Conservation (phyloP, 768 basidiomycete genomes). For the Amanita thiersii region DNA sequence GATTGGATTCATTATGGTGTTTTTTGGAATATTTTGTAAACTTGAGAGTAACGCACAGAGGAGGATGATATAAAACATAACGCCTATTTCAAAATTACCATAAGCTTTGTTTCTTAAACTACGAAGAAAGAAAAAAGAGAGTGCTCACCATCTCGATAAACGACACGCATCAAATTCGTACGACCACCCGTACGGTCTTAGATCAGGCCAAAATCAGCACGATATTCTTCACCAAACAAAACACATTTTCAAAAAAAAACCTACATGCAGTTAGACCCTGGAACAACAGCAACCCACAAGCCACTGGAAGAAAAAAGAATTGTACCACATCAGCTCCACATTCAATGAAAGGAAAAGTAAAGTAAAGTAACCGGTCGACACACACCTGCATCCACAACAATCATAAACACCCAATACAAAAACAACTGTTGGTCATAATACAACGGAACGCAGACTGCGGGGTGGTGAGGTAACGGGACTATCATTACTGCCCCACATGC, state of each 20-base stretch:
- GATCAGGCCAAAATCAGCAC: background rate
- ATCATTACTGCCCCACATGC: background rate
- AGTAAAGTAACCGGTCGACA: background rate
- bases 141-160: constrained; percentile 5
- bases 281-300: constrained; percentile 3
- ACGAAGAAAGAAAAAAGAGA: background rate
- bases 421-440: constrained; percentile 5
- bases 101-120: too few relatives aligned
- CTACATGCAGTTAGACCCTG: constrained; percentile 3
- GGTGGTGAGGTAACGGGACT: background rate
- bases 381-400: constrained; percentile 5
- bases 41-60: constrained; percentile 1
- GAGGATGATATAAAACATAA: constrained; percentile 7
- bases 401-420: constrained; percentile 8
- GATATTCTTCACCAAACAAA: background rate
- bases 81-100: background rate
- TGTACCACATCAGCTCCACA: too few relatives aligned
- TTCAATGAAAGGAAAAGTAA: background rate
- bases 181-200: constrained; percentile 1
- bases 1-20: background rate
- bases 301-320: too few relatives aligned
- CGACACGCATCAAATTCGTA: constrained; percentile 7
- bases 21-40: background rate
- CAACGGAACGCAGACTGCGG: background rate
- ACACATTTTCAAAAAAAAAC: background rate